Percentiles rank a stretch among this genome's conserved stretches.
phyloP scores from a whole-genome alignment of 345 rosid species.

The Linum trigynum region DNA sequence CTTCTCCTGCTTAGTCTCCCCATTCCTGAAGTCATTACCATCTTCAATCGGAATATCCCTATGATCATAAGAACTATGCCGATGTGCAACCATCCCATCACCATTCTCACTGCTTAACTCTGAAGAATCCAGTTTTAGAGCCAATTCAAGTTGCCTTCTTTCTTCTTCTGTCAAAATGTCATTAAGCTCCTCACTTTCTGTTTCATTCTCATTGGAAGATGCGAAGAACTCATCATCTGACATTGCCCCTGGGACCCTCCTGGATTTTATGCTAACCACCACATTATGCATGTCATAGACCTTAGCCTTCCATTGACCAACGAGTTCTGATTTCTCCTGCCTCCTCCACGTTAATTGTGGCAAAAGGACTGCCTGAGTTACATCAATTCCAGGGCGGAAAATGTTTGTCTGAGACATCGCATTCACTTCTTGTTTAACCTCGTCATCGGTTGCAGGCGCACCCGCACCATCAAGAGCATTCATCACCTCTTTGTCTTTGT shows the following conservation, averaged over 20 bases:
- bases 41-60: constrained; percentile 76
- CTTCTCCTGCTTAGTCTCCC: constrained; percentile 59
- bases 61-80: constrained; percentile 62
- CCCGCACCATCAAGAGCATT: constrained; percentile 92
- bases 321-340: constrained; percentile 83
- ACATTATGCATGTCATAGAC: constrained; percentile 98
- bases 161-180: constrained; percentile 81
- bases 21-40: constrained; percentile 35
- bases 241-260: constrained; percentile 91
- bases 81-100: constrained; percentile 43
- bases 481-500: constrained; percentile 91
- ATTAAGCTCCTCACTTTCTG: constrained; percentile 67
- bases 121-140: constrained; percentile 67
- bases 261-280: constrained; percentile 84
- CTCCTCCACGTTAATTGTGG: constrained; percentile 94
- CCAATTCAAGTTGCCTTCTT: constrained; percentile 78
- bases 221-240: constrained; percentile 81
- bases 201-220: constrained; percentile 61
- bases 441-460: constrained; percentile 70
- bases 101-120: constrained; percentile 45
- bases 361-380: constrained; percentile 77
- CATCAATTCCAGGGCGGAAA: constrained; percentile 94
- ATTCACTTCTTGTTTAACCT: constrained; percentile 75
- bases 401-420: constrained; percentile 86
- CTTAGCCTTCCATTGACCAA: constrained; percentile 86